Percentiles rank a stretch among this genome's conserved stretches.
phyloP scores from a whole-genome alignment of 495 filamentous ascomycete genomes.

The Hypoxylon perforatum region DNA sequence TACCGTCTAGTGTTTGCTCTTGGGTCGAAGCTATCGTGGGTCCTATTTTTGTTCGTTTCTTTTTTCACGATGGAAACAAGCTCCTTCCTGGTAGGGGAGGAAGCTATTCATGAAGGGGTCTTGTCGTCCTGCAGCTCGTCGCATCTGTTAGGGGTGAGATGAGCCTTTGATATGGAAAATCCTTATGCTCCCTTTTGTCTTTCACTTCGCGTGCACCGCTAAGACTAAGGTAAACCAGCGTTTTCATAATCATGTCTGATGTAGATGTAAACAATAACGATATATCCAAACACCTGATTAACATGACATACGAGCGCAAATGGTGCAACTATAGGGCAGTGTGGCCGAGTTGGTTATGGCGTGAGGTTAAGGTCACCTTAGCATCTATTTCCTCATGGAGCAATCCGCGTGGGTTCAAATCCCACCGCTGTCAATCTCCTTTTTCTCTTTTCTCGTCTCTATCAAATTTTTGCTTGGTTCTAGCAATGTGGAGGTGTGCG shows the following conservation, averaged over 20 bases:
- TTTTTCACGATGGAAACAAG: background rate
- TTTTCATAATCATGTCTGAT: too few species aligned
- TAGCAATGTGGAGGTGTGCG: too few species aligned
- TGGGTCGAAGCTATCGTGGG: background rate
- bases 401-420: constrained; percentile 57
- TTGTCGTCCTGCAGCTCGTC: too few species aligned
- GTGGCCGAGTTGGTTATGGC: constrained; percentile 59
- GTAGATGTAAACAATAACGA: too few species aligned
- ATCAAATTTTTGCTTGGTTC: background rate
- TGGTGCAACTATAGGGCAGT: background rate
- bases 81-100: background rate
- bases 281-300: too few species aligned
- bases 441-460: background rate
- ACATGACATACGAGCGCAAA: background rate
- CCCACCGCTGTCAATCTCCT: constrained; percentile 37
- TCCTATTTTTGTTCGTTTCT: background rate
- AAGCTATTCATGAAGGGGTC: background rate
- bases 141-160: too few species aligned
- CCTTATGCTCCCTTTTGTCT: too few species aligned
- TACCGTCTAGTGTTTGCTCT: background rate
- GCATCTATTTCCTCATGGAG: constrained; percentile 47
- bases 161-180: too few species aligned
- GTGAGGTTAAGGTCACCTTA: constrained; percentile 55
- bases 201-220: too few species aligned
- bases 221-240: too few species aligned